Evolutionary conservation across 768 basidiomycete genomes (phyloP), one percentile per base, ranked within the genome.

Genomic region (Auricularia heimuer): DNA sequence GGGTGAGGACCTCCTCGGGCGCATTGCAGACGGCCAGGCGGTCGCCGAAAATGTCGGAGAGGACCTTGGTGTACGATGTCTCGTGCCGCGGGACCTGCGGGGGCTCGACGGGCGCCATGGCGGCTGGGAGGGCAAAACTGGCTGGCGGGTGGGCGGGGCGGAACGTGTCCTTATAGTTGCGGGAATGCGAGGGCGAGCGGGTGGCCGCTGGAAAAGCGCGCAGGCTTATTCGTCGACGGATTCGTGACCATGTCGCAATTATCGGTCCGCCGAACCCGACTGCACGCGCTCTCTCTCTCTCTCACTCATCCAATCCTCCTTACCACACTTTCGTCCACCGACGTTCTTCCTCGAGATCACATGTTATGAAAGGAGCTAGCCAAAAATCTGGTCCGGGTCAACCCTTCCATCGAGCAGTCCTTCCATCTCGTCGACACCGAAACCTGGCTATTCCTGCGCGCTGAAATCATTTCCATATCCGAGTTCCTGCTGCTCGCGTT

Each of bases 1-100:
- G 83, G 14, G 85, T 75, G 10, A 83, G 72, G 62, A 93, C 85
- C 18, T 89, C 81, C 54, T 83, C 78, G 0, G 93, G 94, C 3
- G 89, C 86, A 75, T 99, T 98, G 70, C 87, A 81, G 65, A 99
- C 82, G 67, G 94, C 88, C 0, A 98, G 78, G 2, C 91, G 83
- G 7, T 87, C 84, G 51, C 78, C 80, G 73, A 98, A 95, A 39
- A 97, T 78, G 65, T 92, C 88, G 4, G 81, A 75, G 64, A 99
- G 84, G 33, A 98, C 88, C 73, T 88, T 90, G 67, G 90, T 94
- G 79, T 98, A 98, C 10, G 94, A 88, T 2, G 84, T 77, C 77
- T 99, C 97, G 73, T 96, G 92, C 71, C 86, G 86, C 10, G 97
- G 97, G n/a, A 94, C 77, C 67, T 87, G 85, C 10, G 87, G 86